These are phyloP conservation scores for Artomyces pyxidatus DNA, from an alignment of 768 basidiomycete genomes.

Conservation along the genomic window DNA sequence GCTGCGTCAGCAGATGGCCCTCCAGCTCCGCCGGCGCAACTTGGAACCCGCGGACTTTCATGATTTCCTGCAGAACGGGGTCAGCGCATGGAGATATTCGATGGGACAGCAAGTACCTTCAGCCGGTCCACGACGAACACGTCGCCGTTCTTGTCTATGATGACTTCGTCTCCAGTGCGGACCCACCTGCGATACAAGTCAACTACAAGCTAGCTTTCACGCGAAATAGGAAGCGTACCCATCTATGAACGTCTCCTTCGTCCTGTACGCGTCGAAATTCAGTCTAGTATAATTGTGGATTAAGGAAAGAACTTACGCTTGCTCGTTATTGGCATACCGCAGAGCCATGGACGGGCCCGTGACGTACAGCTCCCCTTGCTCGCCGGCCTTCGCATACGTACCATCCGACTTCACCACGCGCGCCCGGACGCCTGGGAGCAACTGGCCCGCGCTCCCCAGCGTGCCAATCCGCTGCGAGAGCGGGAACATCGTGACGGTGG, in stretches of 20 bases:
- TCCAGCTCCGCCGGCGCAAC: slow-evolving; percentile 71
- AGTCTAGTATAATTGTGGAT: neutral
- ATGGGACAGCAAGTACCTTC: slow-evolving; percentile 29
- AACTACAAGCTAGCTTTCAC: neutral
- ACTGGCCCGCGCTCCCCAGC: slow-evolving; percentile 37
- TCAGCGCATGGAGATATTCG: slow-evolving; percentile 14
- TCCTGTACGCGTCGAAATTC: slow-evolving; percentile 30
- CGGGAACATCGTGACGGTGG: slow-evolving; percentile 43
- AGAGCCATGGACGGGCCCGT: slow-evolving; percentile 32
- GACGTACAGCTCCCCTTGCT: slow-evolving; percentile 51
- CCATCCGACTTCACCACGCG: slow-evolving; percentile 49
- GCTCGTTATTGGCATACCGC: slow-evolving; percentile 41
- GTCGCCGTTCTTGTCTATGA: slow-evolving; percentile 45
- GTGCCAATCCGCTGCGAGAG: slow-evolving; percentile 38
- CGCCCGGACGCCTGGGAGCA: slow-evolving; percentile 45
- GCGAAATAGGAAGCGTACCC: slow-evolving; percentile 33
- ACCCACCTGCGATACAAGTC: slow-evolving; percentile 48
- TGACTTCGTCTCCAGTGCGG: slow-evolving; percentile 58
- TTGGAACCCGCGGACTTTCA: slow-evolving; percentile 67
- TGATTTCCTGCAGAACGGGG: slow-evolving; percentile 39
- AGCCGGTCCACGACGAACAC: slow-evolving; percentile 55
- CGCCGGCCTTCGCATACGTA: slow-evolving; percentile 39
- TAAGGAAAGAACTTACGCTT: slow-evolving; percentile 39
- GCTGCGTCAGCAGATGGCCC: slow-evolving; percentile 52
- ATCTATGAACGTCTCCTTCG: slow-evolving; percentile 58